Base-by-base conservation (phyloP, 805 yeast species). In the Yamadazyma philogaea region DNA sequence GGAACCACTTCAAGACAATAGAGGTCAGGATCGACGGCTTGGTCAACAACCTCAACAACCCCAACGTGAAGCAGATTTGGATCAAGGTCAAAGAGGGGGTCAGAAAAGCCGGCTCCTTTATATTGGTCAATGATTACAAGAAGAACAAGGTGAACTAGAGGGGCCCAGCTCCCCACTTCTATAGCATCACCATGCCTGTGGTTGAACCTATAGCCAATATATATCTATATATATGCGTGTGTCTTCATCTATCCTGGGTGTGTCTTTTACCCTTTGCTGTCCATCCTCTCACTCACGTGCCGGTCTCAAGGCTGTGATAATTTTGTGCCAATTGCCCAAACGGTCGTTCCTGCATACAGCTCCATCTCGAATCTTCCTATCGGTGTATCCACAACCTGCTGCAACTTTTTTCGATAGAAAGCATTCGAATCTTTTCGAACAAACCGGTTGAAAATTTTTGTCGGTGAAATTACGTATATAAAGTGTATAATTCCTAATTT, bases 1-100 rank as follows among this genome's bases (percentile, higher is more conserved):
- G 87, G 64, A 68, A 76, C 48, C 81, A 79, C 24, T 70, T 87
- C 58, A 80, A 84, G 66, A 69, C 74, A 40, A 69, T 83, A 69
- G 95, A 86, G 62, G 81, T 84, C 37, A 55, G 53, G 41, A 49
- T 64, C 41, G 74, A 69, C 43, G 54, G 55, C n/a, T 37, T 52
- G 14, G 62, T 66, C 40, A 59, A 56, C 55, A 45, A 52, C 20
- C 42, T 55, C 6, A 53, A 54, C 31, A 45, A 54, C 37, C 72
- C 74, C 11, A 56, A 57, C 2, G 60, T 57, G 24, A 68, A 63
- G 54, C 56, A 63, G 32, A 59, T 51, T n/a, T 70, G 75, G 75
- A 47, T 60, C 39, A 50, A 56, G 33, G 44, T 56, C 38, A 69
- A 67, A 57, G 54, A 48, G n/a, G 58, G 48, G n/a, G 44, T 64